A percentile compares a stretch with the other conserved stretches of the same genome.
Conservation (phyloP, 1,139 yeast species). For the Groenewaldozyma sp. region DNA sequence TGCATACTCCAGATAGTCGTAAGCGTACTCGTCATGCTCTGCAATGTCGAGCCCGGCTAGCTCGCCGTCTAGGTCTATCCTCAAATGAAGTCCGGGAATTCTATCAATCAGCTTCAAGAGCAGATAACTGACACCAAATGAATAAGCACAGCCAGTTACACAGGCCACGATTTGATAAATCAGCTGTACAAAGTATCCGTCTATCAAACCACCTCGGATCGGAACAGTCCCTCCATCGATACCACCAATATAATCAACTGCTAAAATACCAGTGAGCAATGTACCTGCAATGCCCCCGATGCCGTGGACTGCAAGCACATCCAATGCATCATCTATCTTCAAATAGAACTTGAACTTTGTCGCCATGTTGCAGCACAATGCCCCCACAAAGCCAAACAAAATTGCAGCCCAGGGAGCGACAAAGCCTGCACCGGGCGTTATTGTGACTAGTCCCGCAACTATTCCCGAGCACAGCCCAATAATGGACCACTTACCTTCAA, state of each 20-base stretch:
- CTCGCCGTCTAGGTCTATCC: constrained; percentile 36
- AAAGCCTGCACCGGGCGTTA: constrained; percentile 35
- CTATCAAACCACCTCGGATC: constrained; percentile 39
- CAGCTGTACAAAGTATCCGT: constrained; percentile 40
- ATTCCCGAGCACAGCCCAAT: constrained; percentile 35
- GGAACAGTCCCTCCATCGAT: constrained; percentile 10
- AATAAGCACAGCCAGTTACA: constrained; percentile 36
- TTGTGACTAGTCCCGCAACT: constrained; percentile 32
- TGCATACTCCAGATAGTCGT: constrained; percentile 29
- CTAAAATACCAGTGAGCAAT: constrained; percentile 29
- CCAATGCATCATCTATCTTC: constrained; percentile 31
- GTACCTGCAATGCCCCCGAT: constrained; percentile 31
- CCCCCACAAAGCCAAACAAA: constrained; percentile 30
- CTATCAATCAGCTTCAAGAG: constrained; percentile 37
- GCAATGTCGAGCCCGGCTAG: constrained; percentile 42
- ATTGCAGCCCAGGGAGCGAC: constrained; percentile 30
- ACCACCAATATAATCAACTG: constrained; percentile 16
- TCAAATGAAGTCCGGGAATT: constrained; percentile 41
- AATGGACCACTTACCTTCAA: constrained; percentile 27
- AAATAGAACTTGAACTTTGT: constrained; percentile 31
- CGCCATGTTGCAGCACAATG: constrained; percentile 28
- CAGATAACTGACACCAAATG: constrained; percentile 34
- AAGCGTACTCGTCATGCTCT: constrained; percentile 46
- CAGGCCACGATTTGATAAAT: constrained; percentile 42
- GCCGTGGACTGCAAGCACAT: constrained; percentile 32